A percentile compares a stretch with the other conserved stretches of the same genome.
Conservation (phyloP, 345 rosid species). For the Raphanus sativus region DNA sequence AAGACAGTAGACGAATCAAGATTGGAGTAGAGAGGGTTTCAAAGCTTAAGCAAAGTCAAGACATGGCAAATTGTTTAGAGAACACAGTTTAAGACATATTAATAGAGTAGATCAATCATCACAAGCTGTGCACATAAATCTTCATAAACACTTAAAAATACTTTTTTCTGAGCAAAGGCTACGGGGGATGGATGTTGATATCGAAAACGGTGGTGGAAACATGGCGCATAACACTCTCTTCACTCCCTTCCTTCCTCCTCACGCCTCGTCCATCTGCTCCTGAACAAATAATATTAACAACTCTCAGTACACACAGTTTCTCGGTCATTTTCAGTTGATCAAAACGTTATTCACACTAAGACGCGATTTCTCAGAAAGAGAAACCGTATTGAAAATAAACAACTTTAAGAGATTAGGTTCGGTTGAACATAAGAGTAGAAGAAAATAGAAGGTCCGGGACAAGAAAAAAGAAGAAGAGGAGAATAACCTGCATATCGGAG, state of each 20-base stretch:
- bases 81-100: slow-evolving; percentile 1
- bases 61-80: slow-evolving; percentile 1
- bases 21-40: neutral
- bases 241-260: neutral
- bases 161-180: slow-evolving; percentile 11
- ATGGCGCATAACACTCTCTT: slow-evolving; percentile 7
- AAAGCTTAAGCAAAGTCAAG: slow-evolving; percentile 15
- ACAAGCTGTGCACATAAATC: slow-evolving; percentile 41
- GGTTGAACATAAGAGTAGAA: neutral
- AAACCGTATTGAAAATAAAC: too few relatives aligned
- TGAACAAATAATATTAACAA: slow-evolving; percentile 3
- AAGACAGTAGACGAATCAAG: neutral
- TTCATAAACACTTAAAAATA: slow-evolving; percentile 27
- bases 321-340: neutral
- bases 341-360: too few relatives aligned
- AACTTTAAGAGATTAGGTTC: neutral
- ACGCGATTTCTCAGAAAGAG: too few relatives aligned
- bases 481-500: slow-evolving; percentile 82
- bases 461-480: neutral
- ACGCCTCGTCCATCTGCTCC: slow-evolving; percentile 48
- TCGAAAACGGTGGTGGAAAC: neutral
- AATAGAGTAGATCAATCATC: slow-evolving; percentile 25
- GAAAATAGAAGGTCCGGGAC: too few relatives aligned
- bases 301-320: slow-evolving; percentile 20
- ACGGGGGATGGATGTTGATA: slow-evolving; percentile 17